Evolutionary conservation across 148 eudicot genomes (phyloP), one percentile per base, ranked within the genome.

Genomic region (Dianthus caryophyllus): DNA sequence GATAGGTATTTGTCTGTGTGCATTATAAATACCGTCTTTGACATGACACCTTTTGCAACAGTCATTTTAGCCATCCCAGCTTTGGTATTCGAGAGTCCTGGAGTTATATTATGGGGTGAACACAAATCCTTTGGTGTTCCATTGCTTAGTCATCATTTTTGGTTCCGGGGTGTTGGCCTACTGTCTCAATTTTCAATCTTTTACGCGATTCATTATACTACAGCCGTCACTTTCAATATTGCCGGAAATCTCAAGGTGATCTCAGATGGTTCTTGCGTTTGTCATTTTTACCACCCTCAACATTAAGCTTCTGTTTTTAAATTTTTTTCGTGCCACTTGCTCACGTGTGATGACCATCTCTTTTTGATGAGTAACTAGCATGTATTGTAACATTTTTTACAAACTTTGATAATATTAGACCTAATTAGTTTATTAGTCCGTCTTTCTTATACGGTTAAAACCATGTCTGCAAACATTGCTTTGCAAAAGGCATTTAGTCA

Each of bases 21-120:
- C 81, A 93, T 96, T 76, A 93, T 93, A 81, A 93, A 93, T 61
- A 93, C 98, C 2, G 98, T 93, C 52, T 93, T 80, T 75, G 87
- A 90, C 81, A 93, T 93, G 98, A 97, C 98, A 52, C 98, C 98
- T 66, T 86, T 80, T 75, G 98, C 98, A 5, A 93, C 98, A 10
- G 80, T 85, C 84, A 93, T 93, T 60, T 77, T 93, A 78, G 91
- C 88, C 9, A 62, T 80, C 52, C 98, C 98, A 36, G 98, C 98
- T 29, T 58, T 93, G 72, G 41, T 90, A n/a, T 82, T 92, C 38
- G 97, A 92, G 79, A 96, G 97, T 70, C 39, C 88, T 5, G 97
- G 97, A 53, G 91, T 92, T 67, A 24, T 83, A 10, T 76, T 50
- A 59, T 92, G 97, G 96, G n/a, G 72, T 92, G 65, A 78, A 75